phyloP scores from a whole-genome alignment of 164 flowering plant species.

The Saururus chinensis region DNA sequence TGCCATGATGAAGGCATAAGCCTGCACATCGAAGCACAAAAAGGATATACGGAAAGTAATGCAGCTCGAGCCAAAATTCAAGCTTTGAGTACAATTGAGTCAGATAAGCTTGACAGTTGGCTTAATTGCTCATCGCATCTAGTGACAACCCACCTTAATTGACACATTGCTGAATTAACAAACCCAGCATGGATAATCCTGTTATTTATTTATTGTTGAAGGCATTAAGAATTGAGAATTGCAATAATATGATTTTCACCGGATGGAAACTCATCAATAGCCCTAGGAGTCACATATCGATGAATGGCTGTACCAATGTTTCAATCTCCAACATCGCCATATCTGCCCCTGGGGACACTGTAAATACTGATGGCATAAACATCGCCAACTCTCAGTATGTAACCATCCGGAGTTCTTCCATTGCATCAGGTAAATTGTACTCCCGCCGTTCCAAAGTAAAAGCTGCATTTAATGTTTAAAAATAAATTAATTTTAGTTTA shows the following conservation, averaged over 20 bases:
- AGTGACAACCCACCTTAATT: no score
- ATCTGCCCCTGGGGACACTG: neutral
- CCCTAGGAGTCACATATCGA: neutral
- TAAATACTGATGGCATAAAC: conserved; percentile 5
- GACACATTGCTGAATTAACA: no score
- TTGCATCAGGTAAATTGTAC: neutral
- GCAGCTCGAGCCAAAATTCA: no score
- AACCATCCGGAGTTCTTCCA: neutral
- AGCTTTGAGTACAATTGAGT: no score
- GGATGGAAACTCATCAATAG: neutral
- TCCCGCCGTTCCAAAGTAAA: neutral
- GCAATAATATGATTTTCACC: neutral
- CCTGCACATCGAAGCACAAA: no score
- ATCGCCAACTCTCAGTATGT: neutral
- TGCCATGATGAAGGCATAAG: no score
- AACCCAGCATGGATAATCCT: no score
- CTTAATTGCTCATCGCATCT: no score
- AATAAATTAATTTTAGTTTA: no score
- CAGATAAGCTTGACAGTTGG: no score
- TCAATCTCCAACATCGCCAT: neutral
- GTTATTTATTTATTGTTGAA: neutral
- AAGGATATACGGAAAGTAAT: no score
- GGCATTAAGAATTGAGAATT: neutral
- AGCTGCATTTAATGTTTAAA: neutral
- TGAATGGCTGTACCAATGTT: neutral